A percentile compares a stretch with the other conserved stretches of the same genome.
phyloP scores from a whole-genome alignment of 2,329 filamentous ascomycete genomes.

The Clarireedia sp. region DNA sequence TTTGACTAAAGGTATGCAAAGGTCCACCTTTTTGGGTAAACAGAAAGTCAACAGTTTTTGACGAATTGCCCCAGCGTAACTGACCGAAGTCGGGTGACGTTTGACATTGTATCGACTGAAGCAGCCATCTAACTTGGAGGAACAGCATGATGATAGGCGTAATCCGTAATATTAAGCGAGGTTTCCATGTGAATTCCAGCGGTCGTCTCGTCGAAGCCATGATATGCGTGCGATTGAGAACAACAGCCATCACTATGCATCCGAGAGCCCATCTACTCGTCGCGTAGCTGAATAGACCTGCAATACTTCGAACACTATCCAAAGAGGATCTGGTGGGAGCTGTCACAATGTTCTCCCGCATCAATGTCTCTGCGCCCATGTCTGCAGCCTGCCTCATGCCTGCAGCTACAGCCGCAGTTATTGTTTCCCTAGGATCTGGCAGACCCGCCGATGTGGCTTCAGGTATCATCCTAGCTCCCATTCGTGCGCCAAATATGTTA shows the following conservation, averaged over 20 bases:
- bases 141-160: constrained; percentile 63
- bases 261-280: constrained; percentile 88
- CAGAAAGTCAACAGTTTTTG: constrained; percentile 58
- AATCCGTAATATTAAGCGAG: constrained; percentile 62
- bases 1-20: constrained; percentile 64
- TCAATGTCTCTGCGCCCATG: constrained; percentile 20
- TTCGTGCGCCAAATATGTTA: constrained; percentile 39
- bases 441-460: constrained; percentile 44
- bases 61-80: constrained; percentile 61
- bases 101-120: constrained; percentile 88
- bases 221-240: constrained; percentile 86
- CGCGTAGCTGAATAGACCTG: constrained; percentile 81
- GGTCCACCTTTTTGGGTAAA: constrained; percentile 62
- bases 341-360: constrained; percentile 36
- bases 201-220: constrained; percentile 83
- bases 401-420: constrained; percentile 37
- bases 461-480: constrained; percentile 52
- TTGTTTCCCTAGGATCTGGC: constrained; percentile 33
- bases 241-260: constrained; percentile 76
- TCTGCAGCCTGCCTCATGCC: constrained; percentile 21
- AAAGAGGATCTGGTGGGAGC: constrained; percentile 43
- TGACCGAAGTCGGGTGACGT: constrained; percentile 66
- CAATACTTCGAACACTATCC: constrained; percentile 60
- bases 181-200: constrained; percentile 65
- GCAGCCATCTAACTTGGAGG: constrained; percentile 58